A percentile compares a stretch with the other conserved stretches of the same genome.
Evolutionary conservation across 257 asterid species (phyloP).

Genomic region (Osmanthus fragrans): DNA sequence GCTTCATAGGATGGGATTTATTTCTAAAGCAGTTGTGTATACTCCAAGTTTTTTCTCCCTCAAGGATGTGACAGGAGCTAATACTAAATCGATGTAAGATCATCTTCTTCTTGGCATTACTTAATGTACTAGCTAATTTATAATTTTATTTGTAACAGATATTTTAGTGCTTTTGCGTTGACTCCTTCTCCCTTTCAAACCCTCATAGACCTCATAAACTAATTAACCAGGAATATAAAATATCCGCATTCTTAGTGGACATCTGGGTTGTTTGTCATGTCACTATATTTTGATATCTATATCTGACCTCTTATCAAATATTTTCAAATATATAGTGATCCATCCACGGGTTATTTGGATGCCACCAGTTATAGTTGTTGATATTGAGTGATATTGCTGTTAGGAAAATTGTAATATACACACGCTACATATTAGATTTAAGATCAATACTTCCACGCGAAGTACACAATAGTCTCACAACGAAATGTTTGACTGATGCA

Average conservation of each 20-base stretch:
- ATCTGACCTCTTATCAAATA: too few species aligned
- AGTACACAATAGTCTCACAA: too few species aligned
- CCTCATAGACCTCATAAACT: not conserved
- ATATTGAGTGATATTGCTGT: not conserved
- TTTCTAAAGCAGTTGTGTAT: not conserved
- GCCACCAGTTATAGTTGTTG: not conserved
- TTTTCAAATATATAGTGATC: not conserved
- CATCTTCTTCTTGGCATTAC: not conserved
- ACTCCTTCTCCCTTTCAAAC: not conserved
- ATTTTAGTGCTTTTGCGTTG: not conserved
- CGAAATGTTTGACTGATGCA: not conserved
- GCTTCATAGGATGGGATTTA: not conserved
- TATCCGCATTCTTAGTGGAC: not conserved
- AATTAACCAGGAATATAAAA: not conserved
- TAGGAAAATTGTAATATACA: not conserved
- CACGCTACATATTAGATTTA: too few species aligned
- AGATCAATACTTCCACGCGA: too few species aligned
- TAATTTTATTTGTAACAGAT: not conserved
- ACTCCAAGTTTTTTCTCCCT: not conserved
- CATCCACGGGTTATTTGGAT: not conserved
- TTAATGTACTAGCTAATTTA: not conserved
- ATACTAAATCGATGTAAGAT: not conserved
- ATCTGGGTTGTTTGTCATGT: not conserved
- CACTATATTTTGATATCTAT: not conserved
- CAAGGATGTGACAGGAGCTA: not conserved